Evolutionary conservation across 2,329 filamentous ascomycete genomes (phyloP), one percentile per base, ranked within the genome.

Genomic region (Aspergillus brasiliensis): DNA sequence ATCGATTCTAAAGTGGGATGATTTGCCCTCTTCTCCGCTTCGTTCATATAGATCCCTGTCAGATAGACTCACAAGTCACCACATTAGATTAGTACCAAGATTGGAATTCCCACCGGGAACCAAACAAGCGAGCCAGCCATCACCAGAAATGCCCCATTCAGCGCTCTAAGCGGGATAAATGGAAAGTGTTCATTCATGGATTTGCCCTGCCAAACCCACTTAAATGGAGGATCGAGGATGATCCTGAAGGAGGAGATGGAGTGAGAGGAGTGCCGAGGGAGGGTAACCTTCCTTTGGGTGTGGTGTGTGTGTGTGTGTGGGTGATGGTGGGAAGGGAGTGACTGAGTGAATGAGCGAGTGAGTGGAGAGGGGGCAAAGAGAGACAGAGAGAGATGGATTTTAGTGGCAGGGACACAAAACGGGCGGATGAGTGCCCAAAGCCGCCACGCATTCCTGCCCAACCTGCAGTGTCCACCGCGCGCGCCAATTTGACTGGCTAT

Each of bases 391-490:
- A 34, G 25, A 21, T 44, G 19, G 40, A 44, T 28, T 8, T n/a
- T 49, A 49, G 46, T 49, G 46, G 46, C 27, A 48, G 34, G 48
- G 57, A 54, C 17, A 19, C 34, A 52, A 52, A 34, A 51, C 51
- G 51, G 55, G 51, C 58, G 57, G 58, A 55, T 62, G 49, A 60
- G 55, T 75, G 73, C 73, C 74, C 73, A 74, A 76, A 66, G 37
- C 59, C 58, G 56, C 61, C 69, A 74, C 70, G 70, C 72, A 76
- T 76, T 71, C 63, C 65, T 75, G 73, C 74, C 74, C 74, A 76
- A 76, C 72, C 62, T 61, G 58, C 58, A 59, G 53, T 55, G 31
- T 51, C 38, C 46, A 19, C 17, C 46, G 25, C n/a, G 28, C 31
- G 27, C 51, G 44, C 28, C 25, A 42, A 47, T 55, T 34, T 60